Conservation (phyloP, 208 protist genomes). For the Leishmania tarentolae region DNA sequence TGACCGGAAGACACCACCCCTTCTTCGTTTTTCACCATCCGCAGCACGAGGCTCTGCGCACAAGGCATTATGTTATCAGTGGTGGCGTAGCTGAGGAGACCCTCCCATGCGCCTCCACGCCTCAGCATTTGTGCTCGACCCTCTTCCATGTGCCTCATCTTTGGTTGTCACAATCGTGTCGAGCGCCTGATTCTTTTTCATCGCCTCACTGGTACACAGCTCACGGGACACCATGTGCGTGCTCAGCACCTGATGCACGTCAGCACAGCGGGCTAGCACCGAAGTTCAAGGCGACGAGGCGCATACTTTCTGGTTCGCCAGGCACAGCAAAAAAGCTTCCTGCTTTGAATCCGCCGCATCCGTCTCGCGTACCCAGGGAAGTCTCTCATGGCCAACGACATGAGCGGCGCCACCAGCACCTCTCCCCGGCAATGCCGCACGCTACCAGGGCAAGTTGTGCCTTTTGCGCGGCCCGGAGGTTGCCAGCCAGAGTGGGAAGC, state of each 20-base stretch:
- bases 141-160: neutral
- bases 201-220: slow-evolving; percentile 32
- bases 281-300: slow-evolving; percentile 42
- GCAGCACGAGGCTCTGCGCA: slow-evolving; percentile 25
- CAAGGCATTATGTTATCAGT: slow-evolving; percentile 15
- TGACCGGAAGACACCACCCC: slow-evolving; percentile 54
- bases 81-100: slow-evolving; percentile 23
- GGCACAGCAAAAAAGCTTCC: slow-evolving; percentile 39
- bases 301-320: slow-evolving; percentile 24
- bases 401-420: slow-evolving; percentile 28
- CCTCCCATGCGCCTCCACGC: slow-evolving; percentile 22
- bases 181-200: slow-evolving; percentile 7
- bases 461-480: slow-evolving; percentile 31
- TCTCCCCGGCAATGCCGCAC: slow-evolving; percentile 35
- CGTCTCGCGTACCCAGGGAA: slow-evolving; percentile 31
- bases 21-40: slow-evolving; percentile 23
- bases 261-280: slow-evolving; percentile 12
- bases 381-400: slow-evolving; percentile 44
- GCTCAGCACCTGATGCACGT: slow-evolving; percentile 29
- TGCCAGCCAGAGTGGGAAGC: slow-evolving; percentile 20
- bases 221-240: slow-evolving; percentile 25
- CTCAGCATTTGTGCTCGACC: slow-evolving; percentile 10
- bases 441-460: slow-evolving; percentile 32
- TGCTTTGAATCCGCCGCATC: slow-evolving; percentile 25
- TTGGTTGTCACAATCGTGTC: slow-evolving; percentile 28